Evolutionary conservation across 2,329 filamentous ascomycete genomes (phyloP), one percentile per base, ranked within the genome.

Genomic region (Rugonectria rugulosa): DNA sequence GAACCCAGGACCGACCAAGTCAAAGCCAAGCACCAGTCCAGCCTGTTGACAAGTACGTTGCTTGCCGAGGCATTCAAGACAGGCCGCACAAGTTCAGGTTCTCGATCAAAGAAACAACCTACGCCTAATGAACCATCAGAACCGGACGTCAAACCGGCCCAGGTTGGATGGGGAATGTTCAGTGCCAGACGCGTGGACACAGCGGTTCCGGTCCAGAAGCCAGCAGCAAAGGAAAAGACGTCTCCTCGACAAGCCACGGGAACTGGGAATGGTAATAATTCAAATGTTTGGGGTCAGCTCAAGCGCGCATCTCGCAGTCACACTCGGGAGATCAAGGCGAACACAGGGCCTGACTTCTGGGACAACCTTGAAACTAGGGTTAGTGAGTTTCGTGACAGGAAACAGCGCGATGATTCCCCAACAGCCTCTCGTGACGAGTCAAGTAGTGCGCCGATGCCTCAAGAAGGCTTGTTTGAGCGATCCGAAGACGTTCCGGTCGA

Each of bases 41-140:
- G 49, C 6, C 57, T 53, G 8, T 51, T 66, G 38, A 71, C 70
- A 11, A 70, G 61, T 17, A 65, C 70, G 2, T 60, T 72, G 6
- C 61, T 74, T 29, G 70, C 71, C 4, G 65, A 73, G 29, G 70
- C 71, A n/a, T 68, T 74, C 59, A 72, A 64, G 44, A 62, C 67
- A 40, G 62, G 68, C 36, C 62, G 62, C 42, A 51, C 60, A 21
- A 68, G 69, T 5, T 68, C 70, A 3, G 58, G 52, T 20, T 65
- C 68, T 6, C 66, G 68, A 65, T 64, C 67, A n/a, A 40, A 37
- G n/a, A 45, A 32, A 31, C 48, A 61, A 23, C 34, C 44, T 11
- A 21, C 23, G n/a, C n/a, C 17, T 11, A 8, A 10, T 10, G 14
- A 34, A 9, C 5, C 23, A 12, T 24, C 54, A 3, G 57, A 60